Base-by-base conservation (phyloP, 1,284 basidiomycete genomes). In the Tranzscheliella williamsii region DNA sequence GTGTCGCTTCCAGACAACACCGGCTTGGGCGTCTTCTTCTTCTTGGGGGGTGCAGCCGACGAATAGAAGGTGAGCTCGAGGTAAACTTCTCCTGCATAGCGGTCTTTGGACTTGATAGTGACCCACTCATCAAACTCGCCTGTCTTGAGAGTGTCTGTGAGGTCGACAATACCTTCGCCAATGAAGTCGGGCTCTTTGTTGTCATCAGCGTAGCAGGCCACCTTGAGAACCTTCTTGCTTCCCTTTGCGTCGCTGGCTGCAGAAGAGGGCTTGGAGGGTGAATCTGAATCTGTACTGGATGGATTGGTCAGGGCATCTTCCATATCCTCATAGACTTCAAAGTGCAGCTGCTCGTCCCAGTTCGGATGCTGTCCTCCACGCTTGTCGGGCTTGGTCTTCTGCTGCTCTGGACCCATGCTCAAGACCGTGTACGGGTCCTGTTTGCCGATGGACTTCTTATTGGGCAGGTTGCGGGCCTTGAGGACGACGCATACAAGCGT, bases 71-170 rank as follows among this genome's bases (percentile, higher is more conserved):
- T 76, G 33, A 76, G 66, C 45, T 76, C 75, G 40, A 76, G 63
- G 21, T 73, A 76, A 24, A 76, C 72, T 42, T 76, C 73, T 26
- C 75, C 75, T 15, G 70, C 67, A 37, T 72, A 75, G 11, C 72
- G 70, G 30, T 69, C 73, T 23, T 72, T 73, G 9, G 68, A 56
- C 34, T 62, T 67, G 54, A 76, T 70, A 17, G 67, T 87, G 74
- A 95, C 93, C 94, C 94, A 98, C 76, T 96, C 94, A 80, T 99
- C 95, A 3, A 91, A 91, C 79, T 97, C 94, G 38, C 95, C 95
- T 78, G 89, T 91, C 56, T 89, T 90, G 67, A 98, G 80, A 15
- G 88, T 93, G 62, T 92, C 89, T 8, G 88, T 89, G 38, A 98
- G 83, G 76, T 94, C 88, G 2, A 98, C 88, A 32, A 85, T 82